Evolutionary conservation across 2,329 filamentous ascomycete genomes (phyloP).

Genomic region (Harringtonia aguacate): DNA sequence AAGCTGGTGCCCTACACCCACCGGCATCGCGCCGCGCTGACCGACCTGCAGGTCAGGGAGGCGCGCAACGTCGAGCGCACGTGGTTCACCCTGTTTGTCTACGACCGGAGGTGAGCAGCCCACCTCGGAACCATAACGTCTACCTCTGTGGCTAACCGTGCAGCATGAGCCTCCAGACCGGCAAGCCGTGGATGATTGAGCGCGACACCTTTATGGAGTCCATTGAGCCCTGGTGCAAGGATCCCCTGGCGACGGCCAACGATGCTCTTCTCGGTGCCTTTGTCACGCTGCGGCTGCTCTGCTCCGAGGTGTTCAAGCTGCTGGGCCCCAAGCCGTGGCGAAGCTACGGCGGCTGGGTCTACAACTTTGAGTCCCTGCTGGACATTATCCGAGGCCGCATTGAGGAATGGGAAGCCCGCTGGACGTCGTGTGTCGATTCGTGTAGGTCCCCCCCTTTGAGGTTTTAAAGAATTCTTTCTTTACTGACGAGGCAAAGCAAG

Average conservation of each 20-base stretch:
- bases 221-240: constrained; percentile 23
- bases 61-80: neutral
- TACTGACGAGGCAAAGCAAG: no score
- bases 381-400: constrained; percentile 14
- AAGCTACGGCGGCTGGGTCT: neutral
- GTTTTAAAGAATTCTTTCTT: no score
- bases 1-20: no score
- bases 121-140: no score
- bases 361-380: constrained; percentile 15
- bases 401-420: constrained; percentile 15
- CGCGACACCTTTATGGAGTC: constrained; percentile 22
- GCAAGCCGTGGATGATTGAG: constrained; percentile 31
- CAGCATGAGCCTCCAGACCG: constrained; percentile 28
- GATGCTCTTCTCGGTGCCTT: neutral
- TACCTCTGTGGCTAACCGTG: no score
- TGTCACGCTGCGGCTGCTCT: neutral
- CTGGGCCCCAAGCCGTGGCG: neutral
- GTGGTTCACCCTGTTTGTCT: neutral
- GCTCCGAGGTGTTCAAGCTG: neutral
- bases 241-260: constrained; percentile 15
- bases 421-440: no score
- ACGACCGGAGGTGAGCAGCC: no score
- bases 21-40: no score
- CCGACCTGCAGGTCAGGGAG: no score
- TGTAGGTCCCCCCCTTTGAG: no score